Evolutionary conservation across 129 eudicot genomes (phyloP), one percentile per base, ranked within the genome.

Genomic region (Rutidosis leptorrhynchoides): DNA sequence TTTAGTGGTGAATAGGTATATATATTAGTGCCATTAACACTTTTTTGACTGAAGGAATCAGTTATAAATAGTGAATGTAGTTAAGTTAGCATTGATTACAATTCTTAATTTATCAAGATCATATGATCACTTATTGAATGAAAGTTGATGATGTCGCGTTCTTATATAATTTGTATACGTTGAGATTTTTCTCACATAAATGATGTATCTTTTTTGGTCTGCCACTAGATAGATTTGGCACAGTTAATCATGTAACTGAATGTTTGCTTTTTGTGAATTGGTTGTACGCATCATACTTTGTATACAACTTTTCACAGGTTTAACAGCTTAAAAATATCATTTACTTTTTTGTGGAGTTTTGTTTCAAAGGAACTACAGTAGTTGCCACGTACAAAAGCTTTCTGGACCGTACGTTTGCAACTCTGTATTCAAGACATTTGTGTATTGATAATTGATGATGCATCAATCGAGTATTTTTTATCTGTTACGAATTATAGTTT

Each of bases 1-100:
- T 11, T 11, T 12, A 40, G 46, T 40, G 46, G n/a, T 11, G 21
- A 60, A 29, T 59, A 27, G 28, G 35, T 59, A 46, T 59, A 45
- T 59, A 46, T 59, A 45, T 21, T 29, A 20, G n/a, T 8, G 15
- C 60, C 43, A 43, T 9, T 45, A 7, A 46, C 48, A 45, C 37
- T 71, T 28, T 14, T 46, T 42, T 17, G 35, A 46, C 49, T 11
- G 27, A 46, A 17, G 32, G 19, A 16, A 29, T 42, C 5, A 20
- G 23, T 11, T 1, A 37, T 37, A 37, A 11, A 37, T 40, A 40
- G 46, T 40, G 46, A 40, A 11, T 40, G 16, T 12, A 12, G 0
- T 29, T 46, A 30, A 42, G 61, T 61, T 71, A 51, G 24, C 40
- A 48, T 49, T 60, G 40, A 49, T 49, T 48, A 10, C 51, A 21